Evolutionary conservation across 2,329 filamentous ascomycete species (phyloP).

Genomic region (Chalara sp.): DNA sequence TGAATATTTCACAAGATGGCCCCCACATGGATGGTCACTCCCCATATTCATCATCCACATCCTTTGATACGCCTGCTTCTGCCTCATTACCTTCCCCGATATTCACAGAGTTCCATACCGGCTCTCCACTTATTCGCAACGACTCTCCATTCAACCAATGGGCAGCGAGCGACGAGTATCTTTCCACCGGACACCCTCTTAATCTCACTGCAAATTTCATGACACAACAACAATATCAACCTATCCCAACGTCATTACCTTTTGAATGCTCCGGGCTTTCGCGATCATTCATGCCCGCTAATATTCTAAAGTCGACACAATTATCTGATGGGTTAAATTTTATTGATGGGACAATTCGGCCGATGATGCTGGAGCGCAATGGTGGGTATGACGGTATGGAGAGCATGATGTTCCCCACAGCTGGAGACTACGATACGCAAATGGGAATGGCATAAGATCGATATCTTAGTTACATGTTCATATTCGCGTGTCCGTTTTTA

Average conservation of each 20-base stretch:
- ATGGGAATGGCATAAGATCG: neutral
- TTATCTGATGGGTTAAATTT: conserved; percentile 16
- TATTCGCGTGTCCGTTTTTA: no score
- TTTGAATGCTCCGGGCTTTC: conserved; percentile 1
- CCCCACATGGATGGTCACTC: conserved; percentile 9
- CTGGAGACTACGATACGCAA: neutral
- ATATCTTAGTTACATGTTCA: neutral
- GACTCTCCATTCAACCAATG: conserved; percentile 17
- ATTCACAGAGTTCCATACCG: conserved; percentile 17
- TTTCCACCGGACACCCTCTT: conserved; percentile 14
- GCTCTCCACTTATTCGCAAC: conserved; percentile 19
- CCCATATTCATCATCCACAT: conserved; percentile 9
- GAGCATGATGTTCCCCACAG: neutral
- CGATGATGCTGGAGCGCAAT: conserved; percentile 16
- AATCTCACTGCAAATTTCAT: conserved; percentile 20
- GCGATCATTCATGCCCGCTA: conserved; percentile 5
- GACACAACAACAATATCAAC: conserved; percentile 7
- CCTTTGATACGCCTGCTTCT: conserved; percentile 9
- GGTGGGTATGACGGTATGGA: conserved; percentile 1
- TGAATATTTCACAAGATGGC: conserved; percentile 6
- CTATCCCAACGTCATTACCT: conserved; percentile 11
- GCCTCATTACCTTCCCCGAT: conserved; percentile 19
- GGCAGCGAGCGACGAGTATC: conserved; percentile 19
- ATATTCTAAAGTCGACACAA: conserved; percentile 15
- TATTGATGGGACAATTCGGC: conserved; percentile 16